Evolutionary conservation across 345 rosid species (phyloP).

Genomic region (Adansonia digitata): DNA sequence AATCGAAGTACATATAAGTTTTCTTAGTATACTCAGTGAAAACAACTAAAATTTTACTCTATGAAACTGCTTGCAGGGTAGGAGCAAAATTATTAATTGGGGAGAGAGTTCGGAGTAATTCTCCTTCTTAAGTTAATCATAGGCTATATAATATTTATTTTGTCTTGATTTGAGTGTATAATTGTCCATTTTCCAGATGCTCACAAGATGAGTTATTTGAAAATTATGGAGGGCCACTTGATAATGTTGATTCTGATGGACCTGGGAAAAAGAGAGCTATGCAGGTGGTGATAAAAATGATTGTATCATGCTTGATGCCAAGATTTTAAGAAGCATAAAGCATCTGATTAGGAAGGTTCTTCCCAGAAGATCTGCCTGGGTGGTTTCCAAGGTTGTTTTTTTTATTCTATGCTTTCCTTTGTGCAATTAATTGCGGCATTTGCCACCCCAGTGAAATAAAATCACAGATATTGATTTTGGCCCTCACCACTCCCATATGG

Average conservation of each 20-base stretch:
- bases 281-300: slow-evolving; percentile 17
- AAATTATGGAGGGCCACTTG: slow-evolving; percentile 25
- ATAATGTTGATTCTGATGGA: slow-evolving; percentile 24
- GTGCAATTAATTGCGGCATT: neutral
- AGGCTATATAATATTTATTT: neutral
- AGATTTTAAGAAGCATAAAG: slow-evolving; percentile 32
- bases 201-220: slow-evolving; percentile 27
- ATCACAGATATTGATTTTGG: neutral
- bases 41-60: slow-evolving; percentile 12
- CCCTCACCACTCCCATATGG: neutral
- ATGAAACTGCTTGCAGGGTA: slow-evolving; percentile 48
- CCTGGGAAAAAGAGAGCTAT: slow-evolving; percentile 29
- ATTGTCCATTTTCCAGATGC: slow-evolving; percentile 37
- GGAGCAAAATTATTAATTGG: slow-evolving; percentile 45
- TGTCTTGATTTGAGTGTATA: slow-evolving; percentile 8
- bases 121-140: slow-evolving; percentile 15
- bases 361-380: slow-evolving; percentile 63
- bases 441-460: neutral
- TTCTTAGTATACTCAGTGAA: slow-evolving; percentile 7
- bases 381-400: slow-evolving; percentile 50
- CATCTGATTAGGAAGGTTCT: slow-evolving; percentile 26
- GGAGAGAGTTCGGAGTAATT: slow-evolving; percentile 52
- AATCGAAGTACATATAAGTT: neutral
- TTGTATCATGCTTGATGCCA: slow-evolving; percentile 19
- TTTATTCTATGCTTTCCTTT: slow-evolving; percentile 1